phyloP scores from a whole-genome alignment of 345 rosid genomes.

The Alliaria petiolata region DNA sequence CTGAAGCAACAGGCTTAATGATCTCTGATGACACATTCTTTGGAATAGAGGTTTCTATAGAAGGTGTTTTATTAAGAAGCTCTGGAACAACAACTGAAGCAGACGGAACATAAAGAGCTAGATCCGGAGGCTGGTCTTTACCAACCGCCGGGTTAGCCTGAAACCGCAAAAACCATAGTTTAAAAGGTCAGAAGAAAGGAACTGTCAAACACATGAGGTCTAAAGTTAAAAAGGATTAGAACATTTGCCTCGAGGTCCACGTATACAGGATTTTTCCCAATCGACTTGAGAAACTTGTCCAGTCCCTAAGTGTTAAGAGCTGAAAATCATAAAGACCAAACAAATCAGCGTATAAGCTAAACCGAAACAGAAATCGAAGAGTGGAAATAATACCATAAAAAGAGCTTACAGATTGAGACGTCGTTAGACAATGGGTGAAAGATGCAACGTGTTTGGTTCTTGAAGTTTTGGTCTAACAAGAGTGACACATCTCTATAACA shows the following conservation, averaged over 20 bases:
- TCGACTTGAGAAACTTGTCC: slow-evolving; percentile 74
- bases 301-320: slow-evolving; percentile 60
- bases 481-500: slow-evolving; percentile 64
- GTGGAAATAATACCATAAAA: not conserved
- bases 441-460: slow-evolving; percentile 56
- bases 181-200: not conserved
- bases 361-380: not conserved
- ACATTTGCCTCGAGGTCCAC: slow-evolving; percentile 71
- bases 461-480: slow-evolving; percentile 72
- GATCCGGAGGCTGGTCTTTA: slow-evolving; percentile 94
- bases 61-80: slow-evolving; percentile 34
- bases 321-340: slow-evolving; percentile 27
- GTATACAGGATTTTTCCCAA: slow-evolving; percentile 58
- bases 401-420: slow-evolving; percentile 65
- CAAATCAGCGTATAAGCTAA: not conserved
- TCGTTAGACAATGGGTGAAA: slow-evolving; percentile 91
- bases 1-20: slow-evolving; percentile 43
- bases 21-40: slow-evolving; percentile 32
- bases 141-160: slow-evolving; percentile 82
- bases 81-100: slow-evolving; percentile 51
- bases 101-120: slow-evolving; percentile 72
- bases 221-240: slow-evolving; percentile 3
- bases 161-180: slow-evolving; percentile 11
- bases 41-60: slow-evolving; percentile 32
- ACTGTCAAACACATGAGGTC: not conserved